Conservation (phyloP, 345 rosid genomes). For the Aethionema arabicum region DNA sequence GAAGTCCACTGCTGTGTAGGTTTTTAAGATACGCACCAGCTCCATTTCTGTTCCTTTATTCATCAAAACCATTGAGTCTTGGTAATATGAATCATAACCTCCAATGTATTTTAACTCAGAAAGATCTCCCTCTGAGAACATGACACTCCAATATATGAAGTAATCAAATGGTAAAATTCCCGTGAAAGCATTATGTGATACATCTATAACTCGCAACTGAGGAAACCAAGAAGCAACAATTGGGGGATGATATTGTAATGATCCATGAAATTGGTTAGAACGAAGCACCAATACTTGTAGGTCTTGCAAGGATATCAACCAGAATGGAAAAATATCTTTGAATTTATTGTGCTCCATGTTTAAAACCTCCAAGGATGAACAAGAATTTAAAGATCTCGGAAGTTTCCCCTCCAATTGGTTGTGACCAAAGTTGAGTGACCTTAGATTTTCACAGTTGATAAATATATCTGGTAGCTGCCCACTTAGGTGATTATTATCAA, state of each 20-base stretch:
- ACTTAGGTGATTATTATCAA: not conserved
- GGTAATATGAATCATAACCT: not conserved
- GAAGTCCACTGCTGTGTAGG: not conserved
- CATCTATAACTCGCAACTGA: not conserved
- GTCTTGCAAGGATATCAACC: constrained; percentile 23
- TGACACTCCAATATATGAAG: not conserved
- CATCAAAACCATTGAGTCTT: constrained; percentile 1
- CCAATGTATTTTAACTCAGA: not conserved
- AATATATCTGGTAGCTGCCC: constrained; percentile 22
- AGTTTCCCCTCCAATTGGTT: constrained; percentile 33
- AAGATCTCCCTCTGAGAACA: not conserved
- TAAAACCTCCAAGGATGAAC: constrained; percentile 18
- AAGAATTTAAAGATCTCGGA: constrained; percentile 33
- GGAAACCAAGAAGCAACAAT: constrained; percentile 12
- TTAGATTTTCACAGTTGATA: not conserved
- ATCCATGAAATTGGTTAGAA: constrained; percentile 31
- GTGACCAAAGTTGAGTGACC: constrained; percentile 27
- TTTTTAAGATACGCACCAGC: not conserved
- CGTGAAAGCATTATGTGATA: constrained; percentile 1
- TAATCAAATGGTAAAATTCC: not conserved
- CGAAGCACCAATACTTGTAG: constrained; percentile 46
- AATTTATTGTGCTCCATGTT: constrained; percentile 34
- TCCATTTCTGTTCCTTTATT: constrained; percentile 8
- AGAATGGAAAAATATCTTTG: constrained; percentile 40
- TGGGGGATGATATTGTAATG: not conserved